Conservation (phyloP, 176 grass and related monocot species). For the Ensete ventricosum region DNA sequence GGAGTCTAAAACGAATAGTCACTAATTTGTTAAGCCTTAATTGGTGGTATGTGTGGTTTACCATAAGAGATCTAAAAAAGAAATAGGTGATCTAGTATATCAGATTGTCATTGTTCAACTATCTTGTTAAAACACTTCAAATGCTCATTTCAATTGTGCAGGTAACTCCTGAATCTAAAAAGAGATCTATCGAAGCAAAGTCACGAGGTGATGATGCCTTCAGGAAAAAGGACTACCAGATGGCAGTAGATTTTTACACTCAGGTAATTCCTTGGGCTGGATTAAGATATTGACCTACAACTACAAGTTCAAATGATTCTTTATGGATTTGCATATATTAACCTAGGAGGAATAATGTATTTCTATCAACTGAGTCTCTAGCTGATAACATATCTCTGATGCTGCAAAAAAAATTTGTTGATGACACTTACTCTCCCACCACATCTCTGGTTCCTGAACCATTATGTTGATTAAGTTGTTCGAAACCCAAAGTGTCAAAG, state of each 20-base stretch:
- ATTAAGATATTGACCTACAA: neutral
- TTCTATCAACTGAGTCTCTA: neutral
- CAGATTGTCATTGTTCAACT: neutral
- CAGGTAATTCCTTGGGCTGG: conserved; percentile 36
- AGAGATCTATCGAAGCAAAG: conserved; percentile 74
- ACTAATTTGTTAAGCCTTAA: no score
- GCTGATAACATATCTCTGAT: no score
- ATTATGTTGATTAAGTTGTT: neutral
- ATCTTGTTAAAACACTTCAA: no score
- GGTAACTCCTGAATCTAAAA: conserved; percentile 70
- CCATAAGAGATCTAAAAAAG: no score
- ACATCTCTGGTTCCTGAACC: neutral
- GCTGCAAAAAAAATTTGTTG: neutral
- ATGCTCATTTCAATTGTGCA: conserved; percentile 6
- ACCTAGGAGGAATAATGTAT: neutral
- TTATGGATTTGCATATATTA: neutral
- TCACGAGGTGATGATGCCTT: conserved; percentile 80
- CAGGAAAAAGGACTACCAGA: conserved; percentile 66
- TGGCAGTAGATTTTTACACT: conserved; percentile 74
- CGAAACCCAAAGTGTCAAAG: neutral
- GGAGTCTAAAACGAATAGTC: no score
- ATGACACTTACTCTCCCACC: neutral
- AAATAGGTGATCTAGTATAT: neutral
- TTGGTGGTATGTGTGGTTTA: no score
- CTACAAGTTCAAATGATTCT: neutral